Percentiles rank a stretch among this genome's conserved stretches.
Conservation (phyloP, 495 filamentous ascomycete species). For the Tuber aestivum region DNA sequence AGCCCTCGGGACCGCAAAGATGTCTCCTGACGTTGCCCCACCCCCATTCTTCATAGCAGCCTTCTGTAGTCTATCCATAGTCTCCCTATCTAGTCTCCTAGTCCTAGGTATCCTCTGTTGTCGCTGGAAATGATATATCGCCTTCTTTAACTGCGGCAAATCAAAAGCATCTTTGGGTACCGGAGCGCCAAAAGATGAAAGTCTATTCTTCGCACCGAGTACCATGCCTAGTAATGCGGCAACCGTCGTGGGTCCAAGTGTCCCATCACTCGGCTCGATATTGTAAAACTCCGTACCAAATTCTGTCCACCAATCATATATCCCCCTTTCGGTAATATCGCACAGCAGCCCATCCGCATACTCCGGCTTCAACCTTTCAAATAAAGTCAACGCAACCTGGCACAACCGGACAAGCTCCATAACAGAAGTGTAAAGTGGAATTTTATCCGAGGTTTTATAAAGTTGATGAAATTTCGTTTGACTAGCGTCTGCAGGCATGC, state of each 20-base stretch:
- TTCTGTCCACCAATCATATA: conserved; percentile 95
- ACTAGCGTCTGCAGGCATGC: conserved; percentile 68
- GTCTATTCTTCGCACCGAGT: conserved; percentile 79
- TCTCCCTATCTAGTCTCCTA: conserved; percentile 72
- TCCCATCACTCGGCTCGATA: conserved; percentile 83
- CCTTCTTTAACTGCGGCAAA: conserved; percentile 68
- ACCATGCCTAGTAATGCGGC: conserved; percentile 80
- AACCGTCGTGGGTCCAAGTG: conserved; percentile 86
- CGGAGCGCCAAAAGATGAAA: conserved; percentile 69
- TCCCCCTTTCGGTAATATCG: conserved; percentile 82
- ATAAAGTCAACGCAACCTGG: conserved; percentile 80
- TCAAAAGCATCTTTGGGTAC: conserved; percentile 93
- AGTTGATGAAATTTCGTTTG: conserved; percentile 87
- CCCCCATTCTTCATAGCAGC: conserved; percentile 82
- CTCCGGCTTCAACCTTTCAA: conserved; percentile 76
- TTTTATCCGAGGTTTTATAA: conserved; percentile 77
- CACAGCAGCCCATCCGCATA: conserved; percentile 91
- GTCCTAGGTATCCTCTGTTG: conserved; percentile 72
- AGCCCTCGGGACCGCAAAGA: conserved; percentile 73
- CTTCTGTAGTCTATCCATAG: conserved; percentile 70
- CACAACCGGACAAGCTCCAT: conserved; percentile 87
- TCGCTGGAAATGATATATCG: conserved; percentile 83
- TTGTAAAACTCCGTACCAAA: conserved; percentile 86
- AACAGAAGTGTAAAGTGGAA: conserved; percentile 68
- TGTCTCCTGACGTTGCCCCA: conserved; percentile 57